Percentiles rank a stretch among this genome's conserved stretches.
These are phyloP conservation scores for Suillus fuscotomentosus DNA, from an alignment of 768 basidiomycete species.

Conservation along the genomic window DNA sequence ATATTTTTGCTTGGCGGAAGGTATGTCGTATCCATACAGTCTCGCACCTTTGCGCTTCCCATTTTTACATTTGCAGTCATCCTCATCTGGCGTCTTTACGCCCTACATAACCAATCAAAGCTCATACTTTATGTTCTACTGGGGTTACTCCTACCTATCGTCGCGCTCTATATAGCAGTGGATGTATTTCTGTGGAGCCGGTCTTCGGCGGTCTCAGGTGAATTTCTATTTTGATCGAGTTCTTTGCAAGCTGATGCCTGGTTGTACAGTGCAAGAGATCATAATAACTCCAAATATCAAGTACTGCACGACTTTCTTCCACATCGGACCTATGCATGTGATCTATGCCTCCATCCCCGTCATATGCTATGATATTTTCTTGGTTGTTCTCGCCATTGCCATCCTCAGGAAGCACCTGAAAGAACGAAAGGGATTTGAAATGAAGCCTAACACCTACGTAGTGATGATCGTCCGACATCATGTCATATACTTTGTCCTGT, in stretches of 20 bases:
- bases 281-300: not conserved
- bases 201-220: not conserved
- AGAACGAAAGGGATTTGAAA: not conserved
- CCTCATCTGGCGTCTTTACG: constrained; percentile 1
- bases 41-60: not conserved
- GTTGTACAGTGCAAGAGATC: not conserved
- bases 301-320: not conserved
- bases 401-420: not conserved
- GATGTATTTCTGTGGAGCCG: not conserved
- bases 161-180: not conserved
- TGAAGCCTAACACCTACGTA: not conserved
- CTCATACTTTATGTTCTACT: not conserved
- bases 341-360: not conserved
- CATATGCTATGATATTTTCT: not conserved
- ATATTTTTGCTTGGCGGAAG: not conserved
- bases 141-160: not conserved
- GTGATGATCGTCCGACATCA: not conserved
- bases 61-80: not conserved
- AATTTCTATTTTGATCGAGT: not conserved
- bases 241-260: not conserved
- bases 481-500: not conserved
- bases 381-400: not conserved
- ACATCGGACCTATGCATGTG: not conserved
- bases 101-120: not conserved
- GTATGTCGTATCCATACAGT: not conserved